phyloP scores from a whole-genome alignment of 2,329 filamentous ascomycete species.

The Ustulina deusta region DNA sequence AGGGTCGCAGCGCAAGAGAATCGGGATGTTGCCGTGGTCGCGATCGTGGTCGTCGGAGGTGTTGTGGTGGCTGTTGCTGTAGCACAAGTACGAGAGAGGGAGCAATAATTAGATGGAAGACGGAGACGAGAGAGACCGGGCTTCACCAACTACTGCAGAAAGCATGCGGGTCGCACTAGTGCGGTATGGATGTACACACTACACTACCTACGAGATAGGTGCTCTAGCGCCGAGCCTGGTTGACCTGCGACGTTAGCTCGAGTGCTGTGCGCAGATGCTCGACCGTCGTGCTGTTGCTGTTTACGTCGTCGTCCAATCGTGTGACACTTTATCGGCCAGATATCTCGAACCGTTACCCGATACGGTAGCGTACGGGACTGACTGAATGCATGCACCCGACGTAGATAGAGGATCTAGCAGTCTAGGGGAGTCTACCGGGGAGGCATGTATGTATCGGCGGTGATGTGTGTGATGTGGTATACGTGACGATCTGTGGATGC shows the following conservation, averaged over 20 bases:
- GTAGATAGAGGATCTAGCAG: background rate
- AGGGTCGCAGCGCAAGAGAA: background rate
- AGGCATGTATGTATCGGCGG: background rate
- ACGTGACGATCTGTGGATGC: background rate
- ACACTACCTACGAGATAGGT: background rate
- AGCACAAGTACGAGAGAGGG: background rate
- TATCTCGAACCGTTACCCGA: constrained; percentile 22
- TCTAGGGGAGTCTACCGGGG: background rate
- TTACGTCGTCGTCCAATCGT: constrained; percentile 25
- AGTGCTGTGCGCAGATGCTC: background rate
- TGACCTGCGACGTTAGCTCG: constrained; percentile 1
- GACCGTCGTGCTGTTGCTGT: constrained; percentile 4
- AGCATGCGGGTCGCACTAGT: background rate
- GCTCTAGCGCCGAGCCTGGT: background rate
- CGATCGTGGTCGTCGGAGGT: background rate
- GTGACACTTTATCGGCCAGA: constrained; percentile 11
- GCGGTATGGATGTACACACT: background rate
- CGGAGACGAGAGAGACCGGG: constrained; percentile 12
- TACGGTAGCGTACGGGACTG: constrained; percentile 10
- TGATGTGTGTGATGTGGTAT: constrained; percentile 5
- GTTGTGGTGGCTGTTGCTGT: background rate
- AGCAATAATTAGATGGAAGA: background rate
- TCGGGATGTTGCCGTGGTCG: background rate
- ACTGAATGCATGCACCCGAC: background rate
- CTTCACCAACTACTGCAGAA: constrained; percentile 2